Base-by-base conservation (phyloP, 2,329 filamentous ascomycete species). In the Metarhizium humberi region DNA sequence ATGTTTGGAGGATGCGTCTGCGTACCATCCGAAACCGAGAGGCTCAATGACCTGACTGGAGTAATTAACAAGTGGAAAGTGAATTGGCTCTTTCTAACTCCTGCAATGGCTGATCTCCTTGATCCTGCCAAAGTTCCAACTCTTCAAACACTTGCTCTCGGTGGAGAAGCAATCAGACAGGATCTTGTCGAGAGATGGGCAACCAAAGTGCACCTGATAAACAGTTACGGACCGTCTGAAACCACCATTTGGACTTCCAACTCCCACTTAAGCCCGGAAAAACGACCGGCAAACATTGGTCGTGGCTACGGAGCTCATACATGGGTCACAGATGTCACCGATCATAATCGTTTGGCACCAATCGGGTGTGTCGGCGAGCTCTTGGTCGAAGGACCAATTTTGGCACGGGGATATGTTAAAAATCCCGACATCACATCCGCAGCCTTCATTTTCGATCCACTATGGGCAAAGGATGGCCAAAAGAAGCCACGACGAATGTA, bases 361-460 rank as follows among this genome's bases (percentile, higher is more conserved):
- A 48, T 61, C 18, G 61, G 64, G 2, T 25, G 50, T 46, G 13
- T 40, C 63, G 67, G 66, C 3, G 67, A 69, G 51, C 54, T 68
- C 2, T 18, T 66, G 2, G 54, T 69, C 5, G 63, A 68, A 45
- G 64, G 65, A 0, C 62, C 64, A 3, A 38, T 63, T 1, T 51
- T 69, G 3, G 59, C 57, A 1, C 55, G 55, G 0, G 65, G 62
- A 7, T 71, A 63, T 42, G 55, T 67, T 3, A 51, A 58, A 3
- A 58, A 65, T 40, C 46, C 53, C 0, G 54, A 58, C 5, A 62
- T 60, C 52, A 68, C 64, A 1, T 64, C 40, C 2, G 13, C 16
- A 25, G 38, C 55, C 2, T 59, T 20, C 64, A 69, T 18, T 70
- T 79, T 25, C 73, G 75, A 50, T 79, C 80, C 57, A 62, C 76